A percentile compares a stretch with the other conserved stretches of the same genome.
Conservation (phyloP, 1,284 basidiomycete genomes). For the Trichosporon ovoides region DNA sequence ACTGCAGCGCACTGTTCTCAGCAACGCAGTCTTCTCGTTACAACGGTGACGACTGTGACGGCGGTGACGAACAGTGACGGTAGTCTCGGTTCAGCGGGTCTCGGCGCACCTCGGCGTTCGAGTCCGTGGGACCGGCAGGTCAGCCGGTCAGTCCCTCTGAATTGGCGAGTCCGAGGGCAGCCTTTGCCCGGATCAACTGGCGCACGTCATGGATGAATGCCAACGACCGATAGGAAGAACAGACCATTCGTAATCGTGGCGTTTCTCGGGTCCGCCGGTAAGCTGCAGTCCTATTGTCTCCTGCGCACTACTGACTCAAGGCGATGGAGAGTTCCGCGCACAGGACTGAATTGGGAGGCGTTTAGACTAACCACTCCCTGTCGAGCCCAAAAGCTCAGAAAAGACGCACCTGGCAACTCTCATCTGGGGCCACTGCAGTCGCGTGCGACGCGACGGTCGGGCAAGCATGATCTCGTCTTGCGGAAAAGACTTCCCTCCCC, state of each 20-base stretch:
- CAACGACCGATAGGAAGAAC: too few relatives aligned
- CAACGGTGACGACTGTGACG: neutral
- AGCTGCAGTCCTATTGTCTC: neutral
- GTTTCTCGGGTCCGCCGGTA: neutral
- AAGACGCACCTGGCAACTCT: neutral
- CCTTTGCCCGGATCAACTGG: too few relatives aligned
- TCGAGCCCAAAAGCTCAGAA: neutral
- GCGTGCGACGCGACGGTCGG: neutral
- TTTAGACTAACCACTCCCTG: neutral
- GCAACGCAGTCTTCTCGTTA: neutral
- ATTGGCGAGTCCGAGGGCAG: too few relatives aligned
- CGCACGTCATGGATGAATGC: neutral
- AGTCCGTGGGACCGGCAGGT: too few relatives aligned
- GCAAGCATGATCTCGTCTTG: too few relatives aligned
- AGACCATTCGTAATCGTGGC: too few relatives aligned
- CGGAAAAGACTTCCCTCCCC: too few relatives aligned
- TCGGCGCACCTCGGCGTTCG: too few relatives aligned
- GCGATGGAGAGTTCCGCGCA: conserved; percentile 1
- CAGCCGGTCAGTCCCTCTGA: too few relatives aligned
- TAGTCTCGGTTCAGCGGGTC: too few relatives aligned
- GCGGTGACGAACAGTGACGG: neutral
- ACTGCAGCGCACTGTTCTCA: neutral
- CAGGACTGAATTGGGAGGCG: conserved; percentile 1
- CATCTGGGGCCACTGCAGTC: neutral
- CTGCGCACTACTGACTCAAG: neutral